Evolutionary conservation across 345 rosid species (phyloP).

Genomic region (Balakata baccata): DNA sequence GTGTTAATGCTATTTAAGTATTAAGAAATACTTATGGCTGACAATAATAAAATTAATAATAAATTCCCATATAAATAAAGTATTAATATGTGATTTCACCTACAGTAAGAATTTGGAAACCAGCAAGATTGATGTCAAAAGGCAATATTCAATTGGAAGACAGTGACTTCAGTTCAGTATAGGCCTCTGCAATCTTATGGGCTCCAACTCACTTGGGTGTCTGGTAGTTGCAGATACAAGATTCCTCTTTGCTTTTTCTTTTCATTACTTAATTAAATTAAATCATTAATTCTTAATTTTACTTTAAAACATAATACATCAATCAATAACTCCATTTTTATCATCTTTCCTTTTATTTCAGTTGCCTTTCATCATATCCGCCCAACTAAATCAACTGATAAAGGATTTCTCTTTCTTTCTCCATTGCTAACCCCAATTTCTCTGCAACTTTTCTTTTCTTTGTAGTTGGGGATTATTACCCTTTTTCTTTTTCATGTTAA

Average conservation of each 20-base stretch:
- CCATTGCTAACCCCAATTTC: conserved; percentile 13
- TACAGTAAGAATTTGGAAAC: conserved; percentile 1
- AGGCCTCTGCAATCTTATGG: conserved; percentile 19
- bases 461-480: background rate
- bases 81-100: background rate
- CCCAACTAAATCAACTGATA: background rate
- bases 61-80: too few species aligned
- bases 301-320: background rate
- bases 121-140: background rate
- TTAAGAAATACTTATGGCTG: too few species aligned
- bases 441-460: conserved; percentile 20
- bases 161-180: background rate
- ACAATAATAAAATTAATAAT: too few species aligned
- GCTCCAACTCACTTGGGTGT: conserved; percentile 37
- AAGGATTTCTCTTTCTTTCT: background rate
- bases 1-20: too few species aligned
- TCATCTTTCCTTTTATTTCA: background rate
- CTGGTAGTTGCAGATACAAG: conserved; percentile 30
- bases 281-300: background rate
- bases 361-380: background rate
- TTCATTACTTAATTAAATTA: background rate
- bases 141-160: conserved; percentile 4
- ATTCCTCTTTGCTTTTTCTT: conserved; percentile 25
- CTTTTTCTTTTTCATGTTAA: conserved; percentile 12
- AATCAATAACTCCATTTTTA: background rate